Evolutionary conservation across 2,329 filamentous ascomycete species (phyloP).

Genomic region (Diaporthe ampelina): DNA sequence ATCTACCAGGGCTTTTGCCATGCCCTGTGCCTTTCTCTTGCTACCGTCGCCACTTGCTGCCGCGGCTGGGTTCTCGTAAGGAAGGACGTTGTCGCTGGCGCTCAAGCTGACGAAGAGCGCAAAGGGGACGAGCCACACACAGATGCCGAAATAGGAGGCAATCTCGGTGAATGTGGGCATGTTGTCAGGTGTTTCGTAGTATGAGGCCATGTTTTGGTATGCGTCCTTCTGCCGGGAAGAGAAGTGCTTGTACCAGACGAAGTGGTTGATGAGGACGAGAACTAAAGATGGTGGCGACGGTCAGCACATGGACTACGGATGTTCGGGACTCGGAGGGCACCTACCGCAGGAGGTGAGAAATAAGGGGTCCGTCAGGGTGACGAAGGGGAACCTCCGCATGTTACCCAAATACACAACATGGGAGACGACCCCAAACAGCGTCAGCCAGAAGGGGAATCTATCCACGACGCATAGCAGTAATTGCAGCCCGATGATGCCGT

Average conservation of each 20-base stretch:
- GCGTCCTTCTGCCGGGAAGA: conserved; percentile 72
- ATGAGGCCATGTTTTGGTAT: conserved; percentile 69
- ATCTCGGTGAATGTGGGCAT: conserved; percentile 93
- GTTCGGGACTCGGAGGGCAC: conserved; percentile 44
- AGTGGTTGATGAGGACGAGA: conserved; percentile 91
- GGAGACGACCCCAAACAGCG: conserved; percentile 80
- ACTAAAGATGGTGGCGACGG: conserved; percentile 57
- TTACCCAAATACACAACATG: conserved; percentile 93
- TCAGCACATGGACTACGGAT: not conserved
- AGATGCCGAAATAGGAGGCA: conserved; percentile 94
- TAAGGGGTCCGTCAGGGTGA: conserved; percentile 88
- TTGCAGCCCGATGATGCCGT: conserved; percentile 82
- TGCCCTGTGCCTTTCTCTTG: conserved; percentile 70
- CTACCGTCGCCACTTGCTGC: conserved; percentile 58
- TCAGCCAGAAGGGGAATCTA: conserved; percentile 84
- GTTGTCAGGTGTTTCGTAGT: conserved; percentile 72
- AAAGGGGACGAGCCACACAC: conserved; percentile 97
- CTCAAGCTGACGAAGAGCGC: conserved; percentile 94
- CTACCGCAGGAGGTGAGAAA: conserved; percentile 87
- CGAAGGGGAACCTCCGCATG: conserved; percentile 79
- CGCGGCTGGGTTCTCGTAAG: conserved; percentile 81
- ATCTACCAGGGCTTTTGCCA: conserved; percentile 77
- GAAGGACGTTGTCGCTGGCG: conserved; percentile 94
- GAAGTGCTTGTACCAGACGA: conserved; percentile 96
- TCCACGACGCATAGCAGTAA: conserved; percentile 83